Percentiles rank a stretch among this genome's conserved stretches.
Evolutionary conservation across 2,329 filamentous ascomycete genomes (phyloP).

Genomic region (Aspergillus ibericus): DNA sequence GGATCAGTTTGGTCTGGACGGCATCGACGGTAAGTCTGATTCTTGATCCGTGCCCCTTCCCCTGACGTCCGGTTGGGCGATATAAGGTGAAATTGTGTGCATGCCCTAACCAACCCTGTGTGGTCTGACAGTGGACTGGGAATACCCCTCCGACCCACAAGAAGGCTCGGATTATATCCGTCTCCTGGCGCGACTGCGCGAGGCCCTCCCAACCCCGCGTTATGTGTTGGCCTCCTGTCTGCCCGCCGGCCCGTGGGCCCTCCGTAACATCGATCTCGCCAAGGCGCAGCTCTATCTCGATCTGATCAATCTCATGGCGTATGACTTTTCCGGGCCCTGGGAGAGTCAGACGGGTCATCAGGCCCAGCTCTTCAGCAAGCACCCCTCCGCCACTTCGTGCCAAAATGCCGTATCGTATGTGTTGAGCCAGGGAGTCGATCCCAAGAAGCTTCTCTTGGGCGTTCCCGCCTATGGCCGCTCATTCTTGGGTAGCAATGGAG

Average conservation of each 20-base stretch:
- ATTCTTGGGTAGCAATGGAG: constrained; percentile 65
- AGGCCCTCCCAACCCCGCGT: constrained; percentile 65
- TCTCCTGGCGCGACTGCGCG: constrained; percentile 65
- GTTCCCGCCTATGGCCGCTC: constrained; percentile 74
- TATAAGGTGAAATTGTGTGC: background rate
- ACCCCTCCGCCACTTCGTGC: constrained; percentile 56
- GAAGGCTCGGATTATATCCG: constrained; percentile 71
- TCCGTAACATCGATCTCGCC: constrained; percentile 68
- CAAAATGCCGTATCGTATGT: constrained; percentile 67
- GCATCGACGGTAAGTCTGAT: constrained; percentile 67
- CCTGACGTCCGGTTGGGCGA: background rate
- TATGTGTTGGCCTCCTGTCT: constrained; percentile 73
- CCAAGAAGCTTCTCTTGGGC: constrained; percentile 71
- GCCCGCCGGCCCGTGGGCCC: constrained; percentile 64
- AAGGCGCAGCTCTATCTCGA: constrained; percentile 67
- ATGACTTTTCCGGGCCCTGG: constrained; percentile 77
- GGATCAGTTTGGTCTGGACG: constrained; percentile 69
- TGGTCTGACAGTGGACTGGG: constrained; percentile 68
- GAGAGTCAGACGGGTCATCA: constrained; percentile 69
- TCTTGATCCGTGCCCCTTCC: background rate
- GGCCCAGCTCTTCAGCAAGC: constrained; percentile 62
- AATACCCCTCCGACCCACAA: constrained; percentile 66
- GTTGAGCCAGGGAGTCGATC: constrained; percentile 64
- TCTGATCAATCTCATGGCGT: constrained; percentile 75
- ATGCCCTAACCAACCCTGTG: background rate